Percentiles rank a stretch among this genome's conserved stretches.
These are phyloP conservation scores for Clavispora santaluciae DNA, from an alignment of 805 yeast species.

Conservation along the genomic window DNA sequence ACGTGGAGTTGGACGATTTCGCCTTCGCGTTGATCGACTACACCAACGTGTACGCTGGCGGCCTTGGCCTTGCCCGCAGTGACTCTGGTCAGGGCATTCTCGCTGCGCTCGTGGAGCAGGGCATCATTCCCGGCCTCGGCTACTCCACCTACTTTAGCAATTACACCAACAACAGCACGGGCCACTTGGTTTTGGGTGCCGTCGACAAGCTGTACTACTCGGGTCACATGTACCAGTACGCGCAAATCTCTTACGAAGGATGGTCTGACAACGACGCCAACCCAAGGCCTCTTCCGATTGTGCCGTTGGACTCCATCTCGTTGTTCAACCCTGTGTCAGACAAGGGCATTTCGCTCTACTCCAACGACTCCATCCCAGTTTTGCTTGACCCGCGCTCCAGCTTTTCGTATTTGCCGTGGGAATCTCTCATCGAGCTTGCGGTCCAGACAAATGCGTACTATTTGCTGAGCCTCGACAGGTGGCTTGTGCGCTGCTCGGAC, in stretches of 20 bases:
- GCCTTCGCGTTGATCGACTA: conserved; percentile 25
- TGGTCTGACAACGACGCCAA: conserved; percentile 13
- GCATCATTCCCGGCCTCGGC: conserved; percentile 24
- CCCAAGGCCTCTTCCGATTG: conserved; percentile 22
- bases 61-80: conserved; percentile 32
- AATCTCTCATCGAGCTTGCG: conserved; percentile 55
- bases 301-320: conserved; percentile 21
- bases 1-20: conserved; percentile 16
- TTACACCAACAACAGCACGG: conserved; percentile 12
- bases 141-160: conserved; percentile 31
- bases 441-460: conserved; percentile 67
- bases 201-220: conserved; percentile 43
- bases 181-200: conserved; percentile 52
- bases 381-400: conserved; percentile 52
- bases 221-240: conserved; percentile 47
- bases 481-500: conserved; percentile 60
- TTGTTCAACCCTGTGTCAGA: conserved; percentile 33
- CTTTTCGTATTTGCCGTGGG: conserved; percentile 50
- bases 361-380: conserved; percentile 44
- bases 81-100: conserved; percentile 26
- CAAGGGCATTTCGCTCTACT: conserved; percentile 26
- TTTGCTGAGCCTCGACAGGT: conserved; percentile 39
- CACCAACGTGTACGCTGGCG: conserved; percentile 25
- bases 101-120: conserved; percentile 14
- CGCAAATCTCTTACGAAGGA: conserved; percentile 39